Evolutionary conservation across 208 protist species (phyloP).

Genomic region (Trypanosoma vivax): DNA sequence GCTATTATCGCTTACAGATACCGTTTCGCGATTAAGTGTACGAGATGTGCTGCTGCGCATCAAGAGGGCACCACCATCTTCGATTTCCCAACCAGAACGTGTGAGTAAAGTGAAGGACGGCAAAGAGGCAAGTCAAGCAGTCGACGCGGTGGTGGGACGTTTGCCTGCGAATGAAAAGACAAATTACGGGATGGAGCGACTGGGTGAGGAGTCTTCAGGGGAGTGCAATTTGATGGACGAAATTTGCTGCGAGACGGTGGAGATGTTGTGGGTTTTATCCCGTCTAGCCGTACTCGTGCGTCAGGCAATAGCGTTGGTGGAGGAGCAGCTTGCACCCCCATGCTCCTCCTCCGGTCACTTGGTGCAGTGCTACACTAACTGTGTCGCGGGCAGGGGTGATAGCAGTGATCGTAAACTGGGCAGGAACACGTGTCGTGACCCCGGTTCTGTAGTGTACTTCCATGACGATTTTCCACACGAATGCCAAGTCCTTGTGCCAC

Average conservation of each 20-base stretch:
- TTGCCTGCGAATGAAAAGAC: no score
- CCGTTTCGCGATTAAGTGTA: slow-evolving; percentile 3
- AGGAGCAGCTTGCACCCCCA: slow-evolving; percentile 2
- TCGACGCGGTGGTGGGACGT: background rate
- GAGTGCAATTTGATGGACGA: background rate
- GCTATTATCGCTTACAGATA: background rate
- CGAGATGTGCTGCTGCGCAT: slow-evolving; percentile 1
- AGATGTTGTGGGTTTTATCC: slow-evolving; percentile 14
- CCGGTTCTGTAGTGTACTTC: background rate
- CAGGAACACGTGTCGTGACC: no score
- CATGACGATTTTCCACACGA: slow-evolving; percentile 15
- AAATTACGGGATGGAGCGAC: background rate
- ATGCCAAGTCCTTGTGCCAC: slow-evolving; percentile 12
- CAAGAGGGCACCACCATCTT: background rate
- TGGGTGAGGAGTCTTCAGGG: background rate
- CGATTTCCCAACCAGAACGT: background rate
- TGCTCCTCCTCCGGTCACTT: no score
- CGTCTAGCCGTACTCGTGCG: slow-evolving; percentile 5
- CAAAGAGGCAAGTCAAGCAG: background rate
- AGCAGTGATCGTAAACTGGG: background rate
- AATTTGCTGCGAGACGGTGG: slow-evolving; percentile 4
- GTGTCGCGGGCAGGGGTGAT: background rate
- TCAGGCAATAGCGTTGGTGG: slow-evolving; percentile 4
- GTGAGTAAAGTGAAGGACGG: background rate
- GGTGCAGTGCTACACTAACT: background rate